A percentile compares a stretch with the other conserved stretches of the same genome.
Evolutionary conservation across 2,329 filamentous ascomycete species (phyloP).

Genomic region (Berkeleyomyces basicola): DNA sequence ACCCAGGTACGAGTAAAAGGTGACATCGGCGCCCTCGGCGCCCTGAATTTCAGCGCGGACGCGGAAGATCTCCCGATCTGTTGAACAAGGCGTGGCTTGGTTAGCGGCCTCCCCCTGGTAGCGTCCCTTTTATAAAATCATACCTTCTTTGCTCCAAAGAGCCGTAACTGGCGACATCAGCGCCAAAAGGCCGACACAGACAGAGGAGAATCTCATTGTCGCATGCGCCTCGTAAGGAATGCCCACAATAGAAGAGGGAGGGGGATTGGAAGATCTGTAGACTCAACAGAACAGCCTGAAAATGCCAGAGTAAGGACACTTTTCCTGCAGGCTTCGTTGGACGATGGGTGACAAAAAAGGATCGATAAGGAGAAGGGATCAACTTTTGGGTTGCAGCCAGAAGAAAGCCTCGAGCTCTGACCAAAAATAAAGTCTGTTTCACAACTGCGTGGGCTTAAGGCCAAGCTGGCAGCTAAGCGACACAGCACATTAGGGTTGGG

Average conservation of each 20-base stretch:
- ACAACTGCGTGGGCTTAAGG: conserved; percentile 3
- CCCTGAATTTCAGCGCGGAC: conserved; percentile 71
- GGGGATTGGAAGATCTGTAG: not conserved
- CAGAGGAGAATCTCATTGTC: conserved; percentile 54
- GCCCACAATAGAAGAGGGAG: not conserved
- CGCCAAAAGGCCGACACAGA: conserved; percentile 53
- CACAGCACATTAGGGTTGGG: not conserved
- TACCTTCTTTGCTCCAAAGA: conserved; percentile 80
- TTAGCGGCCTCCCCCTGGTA: not conserved
- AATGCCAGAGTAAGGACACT: conserved; percentile 21
- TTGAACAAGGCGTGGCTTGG: not conserved
- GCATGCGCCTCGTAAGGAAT: not conserved
- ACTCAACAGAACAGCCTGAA: not conserved
- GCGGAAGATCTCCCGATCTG: conserved; percentile 96
- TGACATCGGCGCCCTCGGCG: conserved; percentile 62
- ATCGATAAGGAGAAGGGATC: not conserved
- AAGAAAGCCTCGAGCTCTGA: not conserved
- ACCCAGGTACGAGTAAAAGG: conserved; percentile 90
- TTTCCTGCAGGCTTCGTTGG: conserved; percentile 18
- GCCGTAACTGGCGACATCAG: conserved; percentile 48
- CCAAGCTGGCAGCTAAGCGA: conserved; percentile 4
- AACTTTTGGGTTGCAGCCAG: not conserved
- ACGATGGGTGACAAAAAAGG: not conserved
- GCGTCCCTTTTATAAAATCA: conserved; percentile 16
- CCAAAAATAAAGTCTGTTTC: not conserved